A percentile compares a stretch with the other conserved stretches of the same genome.
These are phyloP conservation scores for Ogataea glucozyma DNA, from an alignment of 805 yeast species.

Conservation along the genomic window DNA sequence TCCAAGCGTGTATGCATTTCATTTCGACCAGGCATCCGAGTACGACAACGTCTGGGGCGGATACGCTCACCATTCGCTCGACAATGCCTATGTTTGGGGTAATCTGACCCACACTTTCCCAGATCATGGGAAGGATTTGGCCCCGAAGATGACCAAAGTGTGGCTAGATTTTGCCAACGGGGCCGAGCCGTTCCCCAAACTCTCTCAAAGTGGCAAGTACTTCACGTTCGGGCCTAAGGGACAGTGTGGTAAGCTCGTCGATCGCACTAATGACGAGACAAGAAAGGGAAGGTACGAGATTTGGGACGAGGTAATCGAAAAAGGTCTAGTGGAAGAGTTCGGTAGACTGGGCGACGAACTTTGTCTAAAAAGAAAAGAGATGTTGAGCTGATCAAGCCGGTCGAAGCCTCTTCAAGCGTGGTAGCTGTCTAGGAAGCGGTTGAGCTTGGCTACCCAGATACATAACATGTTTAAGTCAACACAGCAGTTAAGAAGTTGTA, in stretches of 20 bases:
- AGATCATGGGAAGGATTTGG: conserved; percentile 7
- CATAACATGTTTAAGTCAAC: too few species aligned
- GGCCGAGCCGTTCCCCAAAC: conserved; percentile 2
- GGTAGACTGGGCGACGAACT: conserved; percentile 11
- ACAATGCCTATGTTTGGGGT: conserved; percentile 20
- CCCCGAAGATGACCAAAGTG: conserved; percentile 10
- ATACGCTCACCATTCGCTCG: conserved; percentile 21
- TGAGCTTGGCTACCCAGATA: too few species aligned
- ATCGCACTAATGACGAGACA: conserved; percentile 9
- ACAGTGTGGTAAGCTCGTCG: conserved; percentile 8
- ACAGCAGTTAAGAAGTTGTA: too few species aligned
- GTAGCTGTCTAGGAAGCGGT: too few species aligned
- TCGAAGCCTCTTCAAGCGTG: too few species aligned
- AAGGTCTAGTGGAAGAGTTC: conserved; percentile 16
- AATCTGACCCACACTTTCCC: conserved; percentile 10
- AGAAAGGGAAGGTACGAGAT: conserved; percentile 13
- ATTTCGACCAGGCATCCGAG: conserved; percentile 18
- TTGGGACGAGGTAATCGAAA: conserved; percentile 13
- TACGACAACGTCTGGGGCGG: conserved; percentile 13
- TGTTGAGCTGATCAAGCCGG: too few species aligned
- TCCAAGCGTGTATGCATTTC: conserved; percentile 10
- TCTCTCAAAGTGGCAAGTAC: conserved; percentile 3
- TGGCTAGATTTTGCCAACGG: conserved; percentile 15
- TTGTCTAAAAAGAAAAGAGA: too few species aligned
- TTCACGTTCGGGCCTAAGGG: conserved; percentile 13